phyloP scores from a whole-genome alignment of 31 red algal species.

The Endocladia muricata region DNA sequence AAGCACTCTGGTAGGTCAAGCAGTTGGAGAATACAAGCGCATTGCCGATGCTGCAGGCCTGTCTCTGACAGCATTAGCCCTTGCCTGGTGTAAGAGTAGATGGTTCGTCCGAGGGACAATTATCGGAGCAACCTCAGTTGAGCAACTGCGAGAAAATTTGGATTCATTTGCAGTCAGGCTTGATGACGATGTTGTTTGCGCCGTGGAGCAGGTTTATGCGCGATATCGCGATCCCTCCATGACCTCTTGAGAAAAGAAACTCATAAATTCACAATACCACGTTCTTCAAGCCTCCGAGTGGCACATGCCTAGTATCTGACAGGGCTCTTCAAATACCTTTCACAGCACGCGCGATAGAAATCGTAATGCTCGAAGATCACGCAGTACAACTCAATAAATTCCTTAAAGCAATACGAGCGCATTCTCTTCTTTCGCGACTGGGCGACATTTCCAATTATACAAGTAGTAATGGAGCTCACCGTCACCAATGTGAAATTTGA shows the following conservation, averaged over 20 bases:
- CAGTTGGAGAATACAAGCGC: conserved; percentile 43
- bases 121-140: conserved; percentile 78
- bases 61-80: conserved; percentile 61
- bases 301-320: no score
- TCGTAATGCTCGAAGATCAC: no score
- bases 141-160: conserved; percentile 65
- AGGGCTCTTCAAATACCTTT: no score
- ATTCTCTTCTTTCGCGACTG: conserved; percentile 39
- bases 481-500: conserved; percentile 86
- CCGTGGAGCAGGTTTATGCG: conserved; percentile 31
- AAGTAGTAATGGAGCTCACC: conserved; percentile 91
- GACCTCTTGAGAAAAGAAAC: no score
- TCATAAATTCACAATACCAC: no score
- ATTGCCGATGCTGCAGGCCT: conserved; percentile 62
- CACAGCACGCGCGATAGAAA: no score
- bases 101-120: conserved; percentile 69
- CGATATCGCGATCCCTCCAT: conserved; percentile 58
- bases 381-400: no score
- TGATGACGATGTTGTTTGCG: conserved; percentile 17
- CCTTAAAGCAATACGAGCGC: conserved; percentile 41
- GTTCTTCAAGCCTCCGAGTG: no score
- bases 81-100: conserved; percentile 53
- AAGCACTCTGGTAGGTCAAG: conserved; percentile 37
- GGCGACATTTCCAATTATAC: conserved; percentile 91
- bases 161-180: conserved; percentile 49